A percentile compares a stretch with the other conserved stretches of the same genome.
Evolutionary conservation across 257 asterid species (phyloP).

Genomic region (Nicotiana sylvestris): DNA sequence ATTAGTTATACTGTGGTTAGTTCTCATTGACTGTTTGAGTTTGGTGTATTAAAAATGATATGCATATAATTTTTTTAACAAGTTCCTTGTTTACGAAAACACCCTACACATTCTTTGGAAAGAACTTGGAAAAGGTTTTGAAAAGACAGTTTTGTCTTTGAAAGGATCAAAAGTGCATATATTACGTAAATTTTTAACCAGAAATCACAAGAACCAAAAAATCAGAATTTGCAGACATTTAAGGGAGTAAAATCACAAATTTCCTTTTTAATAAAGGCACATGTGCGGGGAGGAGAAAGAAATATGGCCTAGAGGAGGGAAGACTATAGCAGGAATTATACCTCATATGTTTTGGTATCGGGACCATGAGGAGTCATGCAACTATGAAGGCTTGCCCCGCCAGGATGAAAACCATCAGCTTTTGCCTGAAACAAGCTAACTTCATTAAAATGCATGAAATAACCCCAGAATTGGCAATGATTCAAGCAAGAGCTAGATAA

Average conservation of each 20-base stretch:
- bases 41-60: too few relatives aligned
- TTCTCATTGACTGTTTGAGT: too few relatives aligned
- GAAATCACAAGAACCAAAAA: too few relatives aligned
- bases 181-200: not conserved
- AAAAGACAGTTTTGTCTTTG: too few relatives aligned
- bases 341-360: constrained; percentile 93
- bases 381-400: constrained; percentile 98
- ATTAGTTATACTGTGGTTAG: too few relatives aligned
- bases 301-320: not conserved
- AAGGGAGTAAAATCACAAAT: not conserved
- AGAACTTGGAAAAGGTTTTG: too few relatives aligned
- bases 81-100: too few relatives aligned
- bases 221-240: not conserved
- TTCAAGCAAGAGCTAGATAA: not conserved
- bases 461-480: not conserved
- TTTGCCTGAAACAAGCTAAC: constrained; percentile 65
- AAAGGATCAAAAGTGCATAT: not conserved
- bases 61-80: too few relatives aligned
- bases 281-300: not conserved
- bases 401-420: constrained; percentile 94
- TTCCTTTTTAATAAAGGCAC: not conserved
- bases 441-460: not conserved
- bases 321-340: constrained; percentile 18
- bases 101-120: too few relatives aligned
- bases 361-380: constrained; percentile 99